Base-by-base conservation (phyloP, 352 stramenopile species). In the Globisporangium okanoganense region DNA sequence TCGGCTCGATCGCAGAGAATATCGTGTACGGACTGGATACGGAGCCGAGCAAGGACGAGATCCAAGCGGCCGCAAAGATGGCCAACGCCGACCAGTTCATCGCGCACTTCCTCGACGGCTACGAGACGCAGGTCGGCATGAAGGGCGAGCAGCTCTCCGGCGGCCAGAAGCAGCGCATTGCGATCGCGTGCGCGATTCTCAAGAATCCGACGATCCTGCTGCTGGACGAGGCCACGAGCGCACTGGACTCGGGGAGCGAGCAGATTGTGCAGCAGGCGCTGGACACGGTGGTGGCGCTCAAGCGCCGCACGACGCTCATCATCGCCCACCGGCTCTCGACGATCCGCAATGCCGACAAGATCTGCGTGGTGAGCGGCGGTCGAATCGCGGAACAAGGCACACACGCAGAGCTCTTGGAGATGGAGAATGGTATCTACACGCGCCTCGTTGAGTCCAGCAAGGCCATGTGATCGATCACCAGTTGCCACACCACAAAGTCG, bases 121-220 rank as follows among this genome's bases (percentile, higher is more conserved):
- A 87, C 71, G 79, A 97, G n/a, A 97, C 92, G 4, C 67, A 90
- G 27, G 92, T 99, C 8, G 91, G 94, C 35, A 48, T 50, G 38
- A 65, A 71, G 22, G 71, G 71, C 33, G 44, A 68, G 27, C 51
- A 66, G 36, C 68, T 79, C 45, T 79, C 70, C 87, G 97, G 96
- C 52, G 95, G 95, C 20, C 95, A 99, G 74, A 98, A 99, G 71
- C 97, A 99, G 76, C 85, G 97, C 33, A 77, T 95, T 56, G 86
- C 86, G 20, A 92, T 95, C 47, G 86, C 86, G 2, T 76, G 86
- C 27, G 86, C 86, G 13, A 98, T 70, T 73, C 27, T 67, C 8
- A 67, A 67, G 40, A 58, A 67, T 4, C 61, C 53, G 20, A 24
- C 10, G 36, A 66, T 80, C 29, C 57, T 80, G 57, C 22, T 80